These are phyloP conservation scores for Euphorbia lathyris DNA, from an alignment of 345 rosid genomes.

Conservation along the genomic window DNA sequence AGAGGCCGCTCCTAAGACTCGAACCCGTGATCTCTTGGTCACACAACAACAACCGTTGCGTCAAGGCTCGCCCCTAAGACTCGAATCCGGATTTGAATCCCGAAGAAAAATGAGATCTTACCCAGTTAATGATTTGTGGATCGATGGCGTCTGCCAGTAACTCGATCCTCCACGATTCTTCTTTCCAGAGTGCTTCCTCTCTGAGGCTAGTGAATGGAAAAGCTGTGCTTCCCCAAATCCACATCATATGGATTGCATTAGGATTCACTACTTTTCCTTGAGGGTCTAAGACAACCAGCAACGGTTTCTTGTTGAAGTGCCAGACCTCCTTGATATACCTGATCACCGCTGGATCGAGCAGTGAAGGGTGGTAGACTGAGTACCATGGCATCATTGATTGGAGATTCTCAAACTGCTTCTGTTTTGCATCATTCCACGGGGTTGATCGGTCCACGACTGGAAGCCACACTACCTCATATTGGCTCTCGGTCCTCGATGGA, in stretches of 20 bases:
- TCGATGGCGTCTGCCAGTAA: constrained; percentile 52
- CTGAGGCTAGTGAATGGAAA: constrained; percentile 63
- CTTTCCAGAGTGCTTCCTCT: constrained; percentile 63
- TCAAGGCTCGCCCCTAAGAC: too few relatives aligned
- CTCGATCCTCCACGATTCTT: constrained; percentile 57
- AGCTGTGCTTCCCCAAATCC: constrained; percentile 74
- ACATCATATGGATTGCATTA: constrained; percentile 81
- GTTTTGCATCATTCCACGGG: constrained; percentile 42
- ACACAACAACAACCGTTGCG: too few relatives aligned
- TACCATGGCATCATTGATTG: constrained; percentile 72
- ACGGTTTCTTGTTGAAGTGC: constrained; percentile 63
- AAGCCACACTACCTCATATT: constrained; percentile 79
- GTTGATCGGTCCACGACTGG: constrained; percentile 50
- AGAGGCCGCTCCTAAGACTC: too few relatives aligned
- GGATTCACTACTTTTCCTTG: constrained; percentile 68
- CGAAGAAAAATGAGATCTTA: constrained; percentile 14
- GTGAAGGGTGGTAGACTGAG: constrained; percentile 52
- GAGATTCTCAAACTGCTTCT: constrained; percentile 46
- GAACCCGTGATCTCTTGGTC: too few relatives aligned
- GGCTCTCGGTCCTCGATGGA: constrained; percentile 36
- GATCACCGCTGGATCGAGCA: constrained; percentile 45
- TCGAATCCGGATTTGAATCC: too few relatives aligned
- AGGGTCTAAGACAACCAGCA: constrained; percentile 70
- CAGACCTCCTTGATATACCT: constrained; percentile 58
- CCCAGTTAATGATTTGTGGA: constrained; percentile 45